These are phyloP conservation scores for Corymbia calophylla DNA, from an alignment of 441 rosid species.

Conservation along the genomic window DNA sequence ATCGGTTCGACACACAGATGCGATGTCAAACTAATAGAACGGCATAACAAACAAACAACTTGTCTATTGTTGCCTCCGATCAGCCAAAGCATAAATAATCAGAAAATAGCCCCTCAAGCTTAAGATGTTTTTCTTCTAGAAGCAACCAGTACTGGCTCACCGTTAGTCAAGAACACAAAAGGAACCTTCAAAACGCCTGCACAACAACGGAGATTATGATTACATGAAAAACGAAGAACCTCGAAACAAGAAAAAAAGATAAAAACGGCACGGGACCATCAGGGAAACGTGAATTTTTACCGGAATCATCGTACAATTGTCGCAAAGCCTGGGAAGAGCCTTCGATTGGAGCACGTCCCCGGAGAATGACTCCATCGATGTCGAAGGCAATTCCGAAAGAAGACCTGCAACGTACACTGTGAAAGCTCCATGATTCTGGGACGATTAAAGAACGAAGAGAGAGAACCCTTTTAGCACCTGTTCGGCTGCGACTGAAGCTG, in stretches of 20 bases:
- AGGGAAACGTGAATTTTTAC: not conserved
- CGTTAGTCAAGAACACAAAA: constrained; percentile 54
- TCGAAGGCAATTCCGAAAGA: constrained; percentile 52
- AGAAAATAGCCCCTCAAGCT: not conserved
- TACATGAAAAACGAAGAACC: not conserved
- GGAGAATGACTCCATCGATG: constrained; percentile 50
- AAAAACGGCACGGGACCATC: not conserved
- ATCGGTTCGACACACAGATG: not conserved
- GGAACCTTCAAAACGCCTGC: constrained; percentile 44
- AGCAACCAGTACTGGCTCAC: constrained; percentile 14
- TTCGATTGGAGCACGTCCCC: constrained; percentile 32
- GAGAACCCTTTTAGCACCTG: not conserved
- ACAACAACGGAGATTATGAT: not conserved
- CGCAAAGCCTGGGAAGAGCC: constrained; percentile 39
- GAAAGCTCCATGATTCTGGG: not conserved
- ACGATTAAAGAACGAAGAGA: not conserved
- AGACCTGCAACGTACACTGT: constrained; percentile 2
- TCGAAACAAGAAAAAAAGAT: not conserved
- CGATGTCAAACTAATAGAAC: not conserved
- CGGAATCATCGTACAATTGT: constrained; percentile 26
- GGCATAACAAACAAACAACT: not conserved
- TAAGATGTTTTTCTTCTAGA: not conserved
- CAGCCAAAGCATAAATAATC: not conserved
- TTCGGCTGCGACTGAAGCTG: not conserved
- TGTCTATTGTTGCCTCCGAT: not conserved